Percentiles rank a stretch among this genome's conserved stretches.
These are phyloP conservation scores for Microbotryum saponariae DNA, from an alignment of 1,284 basidiomycete genomes.

Conservation along the genomic window DNA sequence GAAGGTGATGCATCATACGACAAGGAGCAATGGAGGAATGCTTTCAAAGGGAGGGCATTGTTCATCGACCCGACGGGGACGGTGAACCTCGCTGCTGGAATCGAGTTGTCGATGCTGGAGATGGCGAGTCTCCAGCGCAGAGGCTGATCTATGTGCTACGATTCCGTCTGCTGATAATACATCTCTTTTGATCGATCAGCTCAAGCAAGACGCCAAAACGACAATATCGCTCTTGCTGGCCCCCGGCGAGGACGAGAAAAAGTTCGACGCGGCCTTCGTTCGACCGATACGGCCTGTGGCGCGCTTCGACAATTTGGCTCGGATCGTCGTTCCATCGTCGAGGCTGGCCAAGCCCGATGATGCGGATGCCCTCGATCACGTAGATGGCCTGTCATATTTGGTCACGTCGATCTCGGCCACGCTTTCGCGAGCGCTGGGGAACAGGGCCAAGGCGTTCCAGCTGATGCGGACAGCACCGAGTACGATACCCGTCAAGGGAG, in stretches of 20 bases:
- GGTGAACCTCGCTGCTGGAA: slow-evolving; percentile 70
- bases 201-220: slow-evolving; percentile 64
- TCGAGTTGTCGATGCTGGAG: slow-evolving; percentile 52
- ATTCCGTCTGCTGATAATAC: background rate
- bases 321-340: slow-evolving; percentile 10
- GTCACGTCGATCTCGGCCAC: slow-evolving; percentile 51
- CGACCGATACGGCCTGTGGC: slow-evolving; percentile 35
- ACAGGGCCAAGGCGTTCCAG: slow-evolving; percentile 25
- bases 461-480: slow-evolving; percentile 9
- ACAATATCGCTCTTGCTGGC: slow-evolving; percentile 57
- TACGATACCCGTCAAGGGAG: background rate
- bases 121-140: slow-evolving; percentile 35
- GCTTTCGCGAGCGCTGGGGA: slow-evolving; percentile 59
- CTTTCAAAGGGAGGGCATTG: slow-evolving; percentile 45
- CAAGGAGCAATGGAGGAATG: slow-evolving; percentile 23
- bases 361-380: slow-evolving; percentile 28
- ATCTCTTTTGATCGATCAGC: slow-evolving; percentile 44
- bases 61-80: slow-evolving; percentile 74
- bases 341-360: slow-evolving; percentile 17
- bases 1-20: slow-evolving; percentile 12
- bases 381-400: slow-evolving; percentile 35
- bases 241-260: slow-evolving; percentile 49
- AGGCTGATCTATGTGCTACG: background rate
- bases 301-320: slow-evolving; percentile 41
- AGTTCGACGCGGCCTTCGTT: slow-evolving; percentile 66